phyloP scores from a whole-genome alignment of 164 flowering plant genomes.

The Tetracentron sinense region DNA sequence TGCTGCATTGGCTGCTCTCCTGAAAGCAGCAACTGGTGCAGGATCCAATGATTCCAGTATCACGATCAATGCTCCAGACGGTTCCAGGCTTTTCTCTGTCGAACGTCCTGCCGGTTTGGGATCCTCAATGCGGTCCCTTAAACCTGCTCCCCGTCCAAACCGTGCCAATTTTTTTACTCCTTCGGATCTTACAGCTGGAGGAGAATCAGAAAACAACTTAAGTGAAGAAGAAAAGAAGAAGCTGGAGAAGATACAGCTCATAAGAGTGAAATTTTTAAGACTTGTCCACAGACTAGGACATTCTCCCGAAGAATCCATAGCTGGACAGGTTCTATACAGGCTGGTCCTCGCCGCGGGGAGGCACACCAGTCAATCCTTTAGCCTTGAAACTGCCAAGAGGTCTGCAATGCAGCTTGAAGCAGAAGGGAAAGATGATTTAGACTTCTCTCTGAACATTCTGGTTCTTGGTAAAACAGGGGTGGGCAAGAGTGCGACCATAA shows the following conservation, averaged over 20 bases:
- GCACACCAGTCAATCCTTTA: conserved; percentile 45
- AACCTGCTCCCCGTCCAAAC: conserved; percentile 54
- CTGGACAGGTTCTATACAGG: conserved; percentile 79
- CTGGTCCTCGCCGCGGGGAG: conserved; percentile 69
- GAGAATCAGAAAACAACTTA: conserved; percentile 49
- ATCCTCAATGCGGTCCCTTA: conserved; percentile 53
- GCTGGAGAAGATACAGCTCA: conserved; percentile 61
- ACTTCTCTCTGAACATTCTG: conserved; percentile 71
- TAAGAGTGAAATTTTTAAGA: conserved; percentile 83
- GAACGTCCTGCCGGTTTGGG: conserved; percentile 98
- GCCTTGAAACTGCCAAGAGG: conserved; percentile 67
- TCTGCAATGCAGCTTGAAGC: conserved; percentile 64
- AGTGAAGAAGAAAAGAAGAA: conserved; percentile 75
- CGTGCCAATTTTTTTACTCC: conserved; percentile 45
- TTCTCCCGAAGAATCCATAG: conserved; percentile 72
- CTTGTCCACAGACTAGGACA: conserved; percentile 77
- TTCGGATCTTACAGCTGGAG: conserved; percentile 22
- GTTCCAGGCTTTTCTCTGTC: conserved; percentile 72
- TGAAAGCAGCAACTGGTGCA: conserved; percentile 79
- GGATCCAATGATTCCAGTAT: conserved; percentile 48
- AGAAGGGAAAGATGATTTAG: conserved; percentile 51
- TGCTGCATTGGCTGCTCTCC: conserved; percentile 81
- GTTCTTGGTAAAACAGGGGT: conserved; percentile 93
- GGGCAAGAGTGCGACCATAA: conserved; percentile 95
- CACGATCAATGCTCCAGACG: conserved; percentile 65